These are phyloP conservation scores for Entelexis sorbosivorans DNA, from an alignment of 1,139 yeast species.

Conservation along the genomic window DNA sequence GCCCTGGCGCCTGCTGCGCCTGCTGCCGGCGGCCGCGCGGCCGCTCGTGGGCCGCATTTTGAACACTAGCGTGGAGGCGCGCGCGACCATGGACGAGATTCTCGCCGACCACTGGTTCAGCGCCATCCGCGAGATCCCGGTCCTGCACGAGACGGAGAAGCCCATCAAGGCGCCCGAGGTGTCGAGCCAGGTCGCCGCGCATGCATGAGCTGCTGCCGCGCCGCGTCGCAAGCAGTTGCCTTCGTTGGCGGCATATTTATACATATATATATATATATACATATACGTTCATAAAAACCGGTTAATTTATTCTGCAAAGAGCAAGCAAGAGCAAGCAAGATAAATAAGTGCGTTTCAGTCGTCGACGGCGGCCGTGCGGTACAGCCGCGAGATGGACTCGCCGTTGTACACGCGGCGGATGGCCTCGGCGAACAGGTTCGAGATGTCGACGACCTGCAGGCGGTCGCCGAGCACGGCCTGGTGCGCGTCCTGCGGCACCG, in stretches of 20 bases:
- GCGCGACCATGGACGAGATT: slow-evolving; percentile 63
- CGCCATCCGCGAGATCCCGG: slow-evolving; percentile 34
- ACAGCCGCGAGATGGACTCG: slow-evolving; percentile 85
- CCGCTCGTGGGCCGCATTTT: slow-evolving; percentile 68
- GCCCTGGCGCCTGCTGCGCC: slow-evolving; percentile 77
- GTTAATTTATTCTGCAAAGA: not conserved
- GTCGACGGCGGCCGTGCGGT: slow-evolving; percentile 44
- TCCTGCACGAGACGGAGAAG: slow-evolving; percentile 13
- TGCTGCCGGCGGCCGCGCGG: slow-evolving; percentile 78
- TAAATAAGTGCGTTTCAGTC: not conserved
- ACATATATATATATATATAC: too few species aligned
- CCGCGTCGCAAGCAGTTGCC: too few species aligned
- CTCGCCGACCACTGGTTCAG: slow-evolving; percentile 60
- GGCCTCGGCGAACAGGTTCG: slow-evolving; percentile 83
- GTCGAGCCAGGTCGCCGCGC: not conserved
- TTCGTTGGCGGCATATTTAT: not conserved
- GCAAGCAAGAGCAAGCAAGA: too few species aligned
- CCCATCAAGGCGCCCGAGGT: not conserved
- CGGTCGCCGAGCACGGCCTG: slow-evolving; percentile 37
- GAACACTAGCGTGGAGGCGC: slow-evolving; percentile 49
- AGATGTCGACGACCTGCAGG: slow-evolving; percentile 77
- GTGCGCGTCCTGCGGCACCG: slow-evolving; percentile 72
- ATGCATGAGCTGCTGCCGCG: not conserved
- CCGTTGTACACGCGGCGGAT: slow-evolving; percentile 94
- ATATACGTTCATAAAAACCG: not conserved